Conservation (phyloP, 148 eudicot species). For the Talinum fruticosum region DNA sequence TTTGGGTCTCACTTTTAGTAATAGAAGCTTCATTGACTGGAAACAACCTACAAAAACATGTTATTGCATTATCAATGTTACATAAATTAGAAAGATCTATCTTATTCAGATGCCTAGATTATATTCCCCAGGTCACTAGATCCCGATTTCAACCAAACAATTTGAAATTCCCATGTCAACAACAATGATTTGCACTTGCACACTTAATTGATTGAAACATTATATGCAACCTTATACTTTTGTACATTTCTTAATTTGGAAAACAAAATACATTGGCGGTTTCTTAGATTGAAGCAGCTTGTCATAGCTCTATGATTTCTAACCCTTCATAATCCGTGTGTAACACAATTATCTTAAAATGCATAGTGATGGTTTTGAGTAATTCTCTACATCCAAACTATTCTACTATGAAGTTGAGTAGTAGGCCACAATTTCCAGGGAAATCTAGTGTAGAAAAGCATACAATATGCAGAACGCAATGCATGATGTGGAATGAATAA, state of each 20-base stretch:
- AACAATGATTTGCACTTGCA: neutral
- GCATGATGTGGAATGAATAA: neutral
- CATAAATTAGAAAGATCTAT: neutral
- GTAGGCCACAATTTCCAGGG: neutral
- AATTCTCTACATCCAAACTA: neutral
- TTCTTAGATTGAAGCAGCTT: no score
- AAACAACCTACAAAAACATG: constrained; percentile 46
- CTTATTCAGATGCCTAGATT: neutral
- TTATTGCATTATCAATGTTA: neutral
- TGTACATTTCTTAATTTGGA: neutral
- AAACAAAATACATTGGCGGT: no score
- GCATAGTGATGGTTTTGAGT: neutral
- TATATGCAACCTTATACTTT: neutral
- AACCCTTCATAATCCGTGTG: no score
- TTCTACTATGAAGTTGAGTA: neutral
- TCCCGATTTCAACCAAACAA: neutral
- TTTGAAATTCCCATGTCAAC: neutral
- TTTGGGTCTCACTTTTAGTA: constrained; percentile 36
- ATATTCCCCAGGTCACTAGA: neutral
- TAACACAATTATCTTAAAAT: neutral
- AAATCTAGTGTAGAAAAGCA: neutral
- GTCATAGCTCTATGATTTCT: no score
- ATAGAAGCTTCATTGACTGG: constrained; percentile 40
- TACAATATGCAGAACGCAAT: constrained; percentile 4
- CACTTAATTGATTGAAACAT: neutral